Conservation (phyloP, 1,284 basidiomycete genomes). For the Taiwanofungus camphoratus region DNA sequence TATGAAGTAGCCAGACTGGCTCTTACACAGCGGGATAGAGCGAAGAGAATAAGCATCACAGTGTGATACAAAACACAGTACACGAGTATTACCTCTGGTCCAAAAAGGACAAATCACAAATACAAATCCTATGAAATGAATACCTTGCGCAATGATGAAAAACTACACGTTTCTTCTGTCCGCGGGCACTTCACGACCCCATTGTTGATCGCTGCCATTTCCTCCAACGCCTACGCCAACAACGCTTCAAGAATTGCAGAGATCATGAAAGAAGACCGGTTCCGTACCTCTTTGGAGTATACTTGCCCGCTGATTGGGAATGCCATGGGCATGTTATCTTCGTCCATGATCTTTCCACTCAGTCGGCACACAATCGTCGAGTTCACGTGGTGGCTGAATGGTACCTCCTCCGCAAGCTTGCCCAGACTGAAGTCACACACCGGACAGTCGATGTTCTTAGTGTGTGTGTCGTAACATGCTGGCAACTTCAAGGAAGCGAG, state of each 20-base stretch:
- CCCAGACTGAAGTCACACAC: slow-evolving; percentile 81
- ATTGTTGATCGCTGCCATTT: slow-evolving; percentile 75
- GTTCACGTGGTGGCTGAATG: slow-evolving; percentile 90
- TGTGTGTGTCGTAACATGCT: slow-evolving; percentile 55
- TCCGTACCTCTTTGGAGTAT: slow-evolving; percentile 82
- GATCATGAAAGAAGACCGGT: background rate
- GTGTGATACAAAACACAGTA: background rate
- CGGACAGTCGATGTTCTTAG: slow-evolving; percentile 86
- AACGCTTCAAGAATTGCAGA: slow-evolving; percentile 1
- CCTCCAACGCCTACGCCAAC: slow-evolving; percentile 66
- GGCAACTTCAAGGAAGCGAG: slow-evolving; percentile 84
- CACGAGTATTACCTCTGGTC: background rate
- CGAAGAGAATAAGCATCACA: background rate
- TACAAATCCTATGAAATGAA: slow-evolving; percentile 59
- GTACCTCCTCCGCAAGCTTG: slow-evolving; percentile 79
- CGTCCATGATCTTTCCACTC: slow-evolving; percentile 91
- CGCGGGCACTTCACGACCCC: slow-evolving; percentile 80
- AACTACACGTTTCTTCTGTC: slow-evolving; percentile 61
- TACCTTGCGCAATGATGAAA: slow-evolving; percentile 74
- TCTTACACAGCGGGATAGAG: background rate
- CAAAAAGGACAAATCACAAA: background rate
- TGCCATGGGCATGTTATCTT: slow-evolving; percentile 86
- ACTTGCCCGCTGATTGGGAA: slow-evolving; percentile 85
- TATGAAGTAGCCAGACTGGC: background rate
- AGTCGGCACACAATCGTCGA: slow-evolving; percentile 92